These are phyloP conservation scores for Vigna nakashimae DNA, from an alignment of 306 rosid species.

Conservation along the genomic window DNA sequence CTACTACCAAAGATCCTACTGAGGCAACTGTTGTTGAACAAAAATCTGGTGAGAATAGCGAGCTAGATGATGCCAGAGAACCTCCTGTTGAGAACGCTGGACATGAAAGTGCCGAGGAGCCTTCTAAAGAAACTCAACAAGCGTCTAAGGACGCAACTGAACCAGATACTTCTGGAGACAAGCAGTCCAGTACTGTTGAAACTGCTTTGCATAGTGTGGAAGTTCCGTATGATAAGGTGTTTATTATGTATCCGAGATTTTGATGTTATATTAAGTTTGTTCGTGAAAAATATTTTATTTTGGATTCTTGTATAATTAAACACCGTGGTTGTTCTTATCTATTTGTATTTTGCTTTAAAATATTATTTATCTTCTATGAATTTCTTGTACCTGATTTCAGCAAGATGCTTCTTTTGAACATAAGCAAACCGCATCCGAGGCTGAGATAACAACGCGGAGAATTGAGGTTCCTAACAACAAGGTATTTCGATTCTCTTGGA, in stretches of 20 bases:
- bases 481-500: slow-evolving; percentile 50
- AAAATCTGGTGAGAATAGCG: slow-evolving; percentile 44
- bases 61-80: slow-evolving; percentile 43
- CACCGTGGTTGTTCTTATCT: background rate
- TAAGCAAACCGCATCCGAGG: slow-evolving; percentile 50
- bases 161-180: slow-evolving; percentile 51
- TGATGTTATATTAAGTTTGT: background rate
- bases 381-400: slow-evolving; percentile 44
- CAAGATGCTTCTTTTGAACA: slow-evolving; percentile 51
- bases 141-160: slow-evolving; percentile 47
- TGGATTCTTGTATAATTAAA: background rate
- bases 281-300: background rate
- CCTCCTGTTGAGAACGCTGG: slow-evolving; percentile 49
- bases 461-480: slow-evolving; percentile 95
- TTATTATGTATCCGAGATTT: slow-evolving; percentile 27
- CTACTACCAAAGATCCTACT: slow-evolving; percentile 45
- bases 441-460: slow-evolving; percentile 53
- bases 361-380: background rate
- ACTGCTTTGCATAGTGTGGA: slow-evolving; percentile 49
- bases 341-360: background rate
- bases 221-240: slow-evolving; percentile 72
- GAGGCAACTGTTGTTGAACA: slow-evolving; percentile 46
- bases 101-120: slow-evolving; percentile 54
- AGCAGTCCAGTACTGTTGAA: slow-evolving; percentile 46
- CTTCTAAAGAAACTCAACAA: slow-evolving; percentile 51